A percentile compares a stretch with the other conserved stretches of the same genome.
Evolutionary conservation across 345 rosid species (phyloP).

Genomic region (Draba incana): DNA sequence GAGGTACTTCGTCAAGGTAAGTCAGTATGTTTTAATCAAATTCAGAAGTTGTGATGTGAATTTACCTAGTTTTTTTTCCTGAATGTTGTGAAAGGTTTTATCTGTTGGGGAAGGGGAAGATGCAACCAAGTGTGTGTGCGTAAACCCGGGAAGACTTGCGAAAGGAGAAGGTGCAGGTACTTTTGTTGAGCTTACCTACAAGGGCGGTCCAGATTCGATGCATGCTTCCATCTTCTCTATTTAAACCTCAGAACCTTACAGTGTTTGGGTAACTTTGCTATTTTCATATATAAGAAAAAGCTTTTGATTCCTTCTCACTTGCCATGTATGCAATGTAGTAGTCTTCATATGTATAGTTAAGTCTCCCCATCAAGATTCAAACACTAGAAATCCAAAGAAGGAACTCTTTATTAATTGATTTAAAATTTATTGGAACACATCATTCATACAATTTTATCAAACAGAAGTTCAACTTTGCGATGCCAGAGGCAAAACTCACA

Average conservation of each 20-base stretch:
- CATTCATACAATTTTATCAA: neutral
- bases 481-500: constrained; percentile 32
- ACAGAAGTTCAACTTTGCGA: constrained; percentile 11
- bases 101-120: constrained; percentile 62
- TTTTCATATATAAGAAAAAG: constrained; percentile 10
- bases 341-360: no score
- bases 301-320: neutral
- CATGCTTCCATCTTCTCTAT: constrained; percentile 71
- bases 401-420: neutral
- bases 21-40: constrained; percentile 16
- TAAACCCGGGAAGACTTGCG: constrained; percentile 87
- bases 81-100: constrained; percentile 53
- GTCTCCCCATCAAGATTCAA: neutral
- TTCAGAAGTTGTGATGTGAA: constrained; percentile 13
- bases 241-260: constrained; percentile 35
- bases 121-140: constrained; percentile 63
- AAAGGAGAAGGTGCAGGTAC: constrained; percentile 92
- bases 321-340: neutral
- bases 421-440: neutral
- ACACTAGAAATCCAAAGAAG: neutral
- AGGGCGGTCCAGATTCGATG: constrained; percentile 59
- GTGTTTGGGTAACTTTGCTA: neutral
- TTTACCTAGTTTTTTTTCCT: neutral
- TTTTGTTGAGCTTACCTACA: constrained; percentile 70
- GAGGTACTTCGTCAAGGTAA: constrained; percentile 78